Base-by-base conservation (phyloP, 805 yeast genomes). In the Jamesozyma gamospora region DNA sequence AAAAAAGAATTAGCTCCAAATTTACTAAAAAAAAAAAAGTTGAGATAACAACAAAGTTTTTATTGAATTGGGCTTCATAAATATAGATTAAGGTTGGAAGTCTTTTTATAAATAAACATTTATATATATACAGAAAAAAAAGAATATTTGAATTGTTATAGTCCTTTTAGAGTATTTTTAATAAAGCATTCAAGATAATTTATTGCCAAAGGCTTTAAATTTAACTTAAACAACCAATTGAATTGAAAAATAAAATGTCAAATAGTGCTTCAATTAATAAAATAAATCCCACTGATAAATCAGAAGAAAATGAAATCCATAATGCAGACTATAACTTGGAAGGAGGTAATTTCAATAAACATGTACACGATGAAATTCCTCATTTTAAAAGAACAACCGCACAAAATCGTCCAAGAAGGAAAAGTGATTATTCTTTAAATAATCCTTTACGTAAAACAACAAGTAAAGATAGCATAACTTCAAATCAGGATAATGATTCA, bases 331-430 rank as follows among this genome's bases (percentile, higher is more conserved):
- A 21, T 21, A 8, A 21, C 5, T 21, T 21, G 24, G 29, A 27
- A 11, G 16, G 13, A 24, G 36, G 28, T 15, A 39, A 28, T 17
- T 35, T 28, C 25, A 37, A 38, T 26, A 37, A 39, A 30, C 3
- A 14, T 17, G 33, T 40, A 3, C 42, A 45, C 29, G 44, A 43
- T 35, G 46, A 42, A 6, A 24, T 29, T 10, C 46, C 51, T 3
- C 37, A 15, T 4, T 41, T 46, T 33, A 43, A 41, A 29, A 31
- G 30, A 28, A 16, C 21, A 27, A 21, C n/a, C 3, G 32, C 25
- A 5, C 15, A 26, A 16, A 28, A 34, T 14, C 3, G 13, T 19
- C 28, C n/a, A 15, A 35, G 26, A 18, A 40, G 28, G 15, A 24
- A 15, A n/a, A 30, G 32, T 4, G 21, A 27, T 9, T 41, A 41